Conservation (phyloP, 1,139 yeast genomes). For the Waltiozyma sp. region DNA sequence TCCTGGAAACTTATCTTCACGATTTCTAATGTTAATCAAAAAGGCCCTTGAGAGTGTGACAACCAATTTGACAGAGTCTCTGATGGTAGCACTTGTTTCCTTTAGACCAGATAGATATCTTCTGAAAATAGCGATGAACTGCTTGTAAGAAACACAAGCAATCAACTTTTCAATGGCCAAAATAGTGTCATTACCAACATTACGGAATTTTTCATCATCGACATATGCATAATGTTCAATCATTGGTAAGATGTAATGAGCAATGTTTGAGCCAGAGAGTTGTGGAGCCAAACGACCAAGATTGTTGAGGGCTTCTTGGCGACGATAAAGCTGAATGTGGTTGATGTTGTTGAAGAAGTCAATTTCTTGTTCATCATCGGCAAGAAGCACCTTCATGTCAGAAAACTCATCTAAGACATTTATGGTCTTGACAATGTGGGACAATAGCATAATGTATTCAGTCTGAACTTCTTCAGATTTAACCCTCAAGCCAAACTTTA, state of each 20-base stretch:
- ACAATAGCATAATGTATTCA: conserved; percentile 59
- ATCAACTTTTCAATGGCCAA: conserved; percentile 51
- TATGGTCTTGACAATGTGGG: conserved; percentile 46
- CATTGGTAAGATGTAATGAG: conserved; percentile 77
- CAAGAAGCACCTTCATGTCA: conserved; percentile 58
- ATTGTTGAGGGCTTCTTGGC: conserved; percentile 71
- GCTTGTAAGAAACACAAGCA: conserved; percentile 62
- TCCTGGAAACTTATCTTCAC: conserved; percentile 17
- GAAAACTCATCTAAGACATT: conserved; percentile 42
- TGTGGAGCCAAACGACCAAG: conserved; percentile 31
- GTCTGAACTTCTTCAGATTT: conserved; percentile 51
- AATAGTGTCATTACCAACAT: conserved; percentile 65
- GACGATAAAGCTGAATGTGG: conserved; percentile 79
- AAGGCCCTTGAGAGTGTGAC: conserved; percentile 55
- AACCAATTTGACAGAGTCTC: conserved; percentile 50
- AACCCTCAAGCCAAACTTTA: conserved; percentile 61
- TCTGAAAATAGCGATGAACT: conserved; percentile 62
- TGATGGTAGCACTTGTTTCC: conserved; percentile 39
- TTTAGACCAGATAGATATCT: conserved; percentile 55
- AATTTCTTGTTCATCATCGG: conserved; percentile 69
- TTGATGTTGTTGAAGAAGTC: conserved; percentile 72
- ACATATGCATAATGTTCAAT: conserved; percentile 66
- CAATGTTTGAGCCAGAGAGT: conserved; percentile 47
- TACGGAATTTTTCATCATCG: conserved; percentile 44
- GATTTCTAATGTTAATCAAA: conserved; percentile 19